Conservation (phyloP, 163 green algal genomes). For the Chlorella variabilis region DNA sequence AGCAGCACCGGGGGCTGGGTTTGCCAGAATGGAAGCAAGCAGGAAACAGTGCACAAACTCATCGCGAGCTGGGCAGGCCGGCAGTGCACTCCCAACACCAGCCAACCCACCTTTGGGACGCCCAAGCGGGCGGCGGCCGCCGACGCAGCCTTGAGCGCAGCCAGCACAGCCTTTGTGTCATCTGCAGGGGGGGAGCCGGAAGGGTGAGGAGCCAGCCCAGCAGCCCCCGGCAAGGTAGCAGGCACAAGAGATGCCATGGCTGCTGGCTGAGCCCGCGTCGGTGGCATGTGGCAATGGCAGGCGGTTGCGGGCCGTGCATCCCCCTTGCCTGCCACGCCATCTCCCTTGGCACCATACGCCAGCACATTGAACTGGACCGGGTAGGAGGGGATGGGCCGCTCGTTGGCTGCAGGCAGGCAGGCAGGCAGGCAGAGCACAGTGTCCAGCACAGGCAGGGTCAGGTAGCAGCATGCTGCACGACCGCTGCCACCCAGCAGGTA, state of each 20-base stretch:
- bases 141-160: neutral
- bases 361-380: neutral
- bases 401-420: constrained; percentile 10
- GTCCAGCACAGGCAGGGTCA: too few species aligned
- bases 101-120: neutral
- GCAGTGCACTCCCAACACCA: neutral
- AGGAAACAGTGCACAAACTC: too few species aligned
- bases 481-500: too few species aligned
- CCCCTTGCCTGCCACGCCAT: neutral
- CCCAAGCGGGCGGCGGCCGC: neutral
- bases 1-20: too few species aligned
- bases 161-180: neutral
- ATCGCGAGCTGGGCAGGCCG: too few species aligned
- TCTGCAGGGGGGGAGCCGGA: neutral
- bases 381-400: neutral
- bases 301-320: neutral
- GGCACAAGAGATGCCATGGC: too few species aligned
- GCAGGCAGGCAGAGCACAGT: neutral
- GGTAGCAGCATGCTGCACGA: too few species aligned
- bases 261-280: too few species aligned
- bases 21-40: too few species aligned
- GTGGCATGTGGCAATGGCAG: too few species aligned
- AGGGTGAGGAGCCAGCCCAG: neutral
- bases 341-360: constrained; percentile 1
- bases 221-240: too few species aligned